These are phyloP conservation scores for Dispira simplex DNA, from an alignment of 192 early-diverging fungal species.

Conservation along the genomic window DNA sequence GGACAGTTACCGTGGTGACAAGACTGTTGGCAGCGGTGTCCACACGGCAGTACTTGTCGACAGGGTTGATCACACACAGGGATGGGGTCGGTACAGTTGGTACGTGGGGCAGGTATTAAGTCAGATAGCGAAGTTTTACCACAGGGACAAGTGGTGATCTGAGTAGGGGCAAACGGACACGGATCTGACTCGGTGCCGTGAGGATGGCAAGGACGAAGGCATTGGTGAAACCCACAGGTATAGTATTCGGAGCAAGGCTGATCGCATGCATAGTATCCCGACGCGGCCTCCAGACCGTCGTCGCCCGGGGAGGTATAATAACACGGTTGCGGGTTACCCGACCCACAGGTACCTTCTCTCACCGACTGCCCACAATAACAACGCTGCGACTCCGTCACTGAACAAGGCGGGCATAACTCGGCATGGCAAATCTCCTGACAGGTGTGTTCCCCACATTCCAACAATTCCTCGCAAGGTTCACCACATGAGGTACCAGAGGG, in stretches of 20 bases:
- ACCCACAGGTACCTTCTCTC: conserved; percentile 39
- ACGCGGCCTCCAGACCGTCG: conserved; percentile 11
- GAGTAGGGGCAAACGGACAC: conserved; percentile 35
- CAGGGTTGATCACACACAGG: conserved; percentile 8
- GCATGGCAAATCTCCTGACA: conserved; percentile 52
- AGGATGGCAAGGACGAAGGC: conserved; percentile 36
- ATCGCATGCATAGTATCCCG: conserved; percentile 36
- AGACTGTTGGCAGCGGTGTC: background rate
- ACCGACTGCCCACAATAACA: conserved; percentile 57
- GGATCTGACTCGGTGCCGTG: conserved; percentile 17
- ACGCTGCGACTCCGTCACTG: conserved; percentile 28
- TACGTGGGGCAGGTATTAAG: conserved; percentile 16
- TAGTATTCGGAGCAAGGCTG: conserved; percentile 27
- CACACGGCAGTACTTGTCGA: background rate
- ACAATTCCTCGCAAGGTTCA: conserved; percentile 41
- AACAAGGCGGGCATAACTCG: conserved; percentile 50
- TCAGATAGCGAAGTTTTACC: conserved; percentile 23
- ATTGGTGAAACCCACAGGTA: conserved; percentile 34
- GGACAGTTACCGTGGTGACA: background rate
- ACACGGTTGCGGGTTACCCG: conserved; percentile 21
- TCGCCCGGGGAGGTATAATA: conserved; percentile 16
- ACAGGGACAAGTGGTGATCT: conserved; percentile 33
- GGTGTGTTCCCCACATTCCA: conserved; percentile 54
- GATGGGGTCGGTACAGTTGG: conserved; percentile 33
- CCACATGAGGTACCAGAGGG: conserved; percentile 56